These are phyloP conservation scores for Plasmodium vivax DNA, from an alignment of 169 alveolate species.

Conservation along the genomic window DNA sequence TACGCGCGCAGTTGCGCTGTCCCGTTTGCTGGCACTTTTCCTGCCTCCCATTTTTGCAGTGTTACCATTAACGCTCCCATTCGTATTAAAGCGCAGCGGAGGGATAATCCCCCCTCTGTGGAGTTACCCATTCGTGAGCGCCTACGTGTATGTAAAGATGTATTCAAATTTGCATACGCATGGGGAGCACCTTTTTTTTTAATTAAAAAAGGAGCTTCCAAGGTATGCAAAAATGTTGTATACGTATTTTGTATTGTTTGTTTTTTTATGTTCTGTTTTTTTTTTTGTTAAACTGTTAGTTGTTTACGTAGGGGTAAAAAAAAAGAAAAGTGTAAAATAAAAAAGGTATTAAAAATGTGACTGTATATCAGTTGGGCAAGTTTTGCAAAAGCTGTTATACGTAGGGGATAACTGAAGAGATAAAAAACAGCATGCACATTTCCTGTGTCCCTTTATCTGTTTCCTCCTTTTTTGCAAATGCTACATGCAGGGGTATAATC, in stretches of 20 bases:
- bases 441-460: neutral
- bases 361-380: neutral
- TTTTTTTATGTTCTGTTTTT: neutral
- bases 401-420: neutral
- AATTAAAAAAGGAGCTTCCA: neutral
- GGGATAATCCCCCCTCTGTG: neutral
- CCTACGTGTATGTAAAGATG: neutral
- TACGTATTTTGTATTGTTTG: neutral
- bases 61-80: neutral
- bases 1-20: neutral
- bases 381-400: neutral
- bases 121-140: neutral
- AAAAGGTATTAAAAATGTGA: neutral
- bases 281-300: neutral
- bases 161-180: neutral
- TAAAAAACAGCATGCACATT: neutral
- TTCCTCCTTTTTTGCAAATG: neutral
- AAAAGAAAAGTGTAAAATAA: constrained; percentile 11
- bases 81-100: neutral
- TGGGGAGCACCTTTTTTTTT: neutral
- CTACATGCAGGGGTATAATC: neutral
- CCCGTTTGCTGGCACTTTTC: neutral
- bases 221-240: neutral
- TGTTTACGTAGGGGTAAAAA: neutral
- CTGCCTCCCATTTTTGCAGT: neutral